Percentiles rank a stretch among this genome's conserved stretches.
These are phyloP conservation scores for Mariannaea elegans DNA, from an alignment of 2,329 filamentous ascomycete genomes.

Conservation along the genomic window DNA sequence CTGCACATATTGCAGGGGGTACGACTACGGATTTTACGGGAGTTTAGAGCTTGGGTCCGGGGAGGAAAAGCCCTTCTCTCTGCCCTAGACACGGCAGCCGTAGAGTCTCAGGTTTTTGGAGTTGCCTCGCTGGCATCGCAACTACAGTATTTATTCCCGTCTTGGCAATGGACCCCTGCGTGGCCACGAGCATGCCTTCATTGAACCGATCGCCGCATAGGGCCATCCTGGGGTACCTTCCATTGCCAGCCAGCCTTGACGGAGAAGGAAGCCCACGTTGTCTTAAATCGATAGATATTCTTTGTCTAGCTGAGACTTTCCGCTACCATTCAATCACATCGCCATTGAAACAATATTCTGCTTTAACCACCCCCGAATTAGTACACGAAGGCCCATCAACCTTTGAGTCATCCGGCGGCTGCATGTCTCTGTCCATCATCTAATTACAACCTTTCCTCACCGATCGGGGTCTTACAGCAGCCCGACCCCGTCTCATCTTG, in stretches of 20 bases:
- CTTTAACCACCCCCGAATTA: not conserved
- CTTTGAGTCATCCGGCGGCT: conserved; percentile 28
- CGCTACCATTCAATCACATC: not conserved
- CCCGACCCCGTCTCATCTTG: conserved; percentile 34
- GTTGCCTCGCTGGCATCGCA: not conserved
- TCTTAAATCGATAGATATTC: too few relatives aligned
- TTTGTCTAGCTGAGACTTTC: not conserved
- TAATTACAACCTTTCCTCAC: conserved; percentile 1
- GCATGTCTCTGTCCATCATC: not conserved
- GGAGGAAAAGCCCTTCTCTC: not conserved
- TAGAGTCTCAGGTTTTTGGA: too few relatives aligned
- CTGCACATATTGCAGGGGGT: too few relatives aligned
- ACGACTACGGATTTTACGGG: not conserved
- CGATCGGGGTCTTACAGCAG: conserved; percentile 33
- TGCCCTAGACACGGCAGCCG: too few relatives aligned
- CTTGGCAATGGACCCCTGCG: not conserved
- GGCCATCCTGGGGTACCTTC: not conserved
- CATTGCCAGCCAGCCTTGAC: too few relatives aligned
- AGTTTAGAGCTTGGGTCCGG: not conserved
- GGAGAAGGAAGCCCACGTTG: too few relatives aligned
- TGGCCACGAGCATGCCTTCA: not conserved
- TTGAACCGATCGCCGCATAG: not conserved
- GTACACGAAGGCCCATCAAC: not conserved
- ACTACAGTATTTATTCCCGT: not conserved
- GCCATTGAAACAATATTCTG: too few relatives aligned